A percentile compares a stretch with the other conserved stretches of the same genome.
Evolutionary conservation across 495 filamentous ascomycete species (phyloP).

Genomic region (Mytilinidion resinicola): DNA sequence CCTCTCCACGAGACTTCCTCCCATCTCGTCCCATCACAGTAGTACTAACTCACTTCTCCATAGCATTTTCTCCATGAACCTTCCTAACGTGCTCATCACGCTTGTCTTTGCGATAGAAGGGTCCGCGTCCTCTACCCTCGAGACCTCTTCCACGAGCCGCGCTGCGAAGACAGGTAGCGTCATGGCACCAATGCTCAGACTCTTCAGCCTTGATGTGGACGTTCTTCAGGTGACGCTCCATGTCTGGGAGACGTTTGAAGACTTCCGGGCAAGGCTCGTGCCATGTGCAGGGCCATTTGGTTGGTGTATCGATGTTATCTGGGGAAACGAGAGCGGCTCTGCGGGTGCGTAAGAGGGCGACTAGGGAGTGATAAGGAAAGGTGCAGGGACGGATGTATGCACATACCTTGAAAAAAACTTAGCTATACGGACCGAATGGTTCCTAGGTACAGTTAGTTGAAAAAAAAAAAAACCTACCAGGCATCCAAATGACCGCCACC

Average conservation of each 20-base stretch:
- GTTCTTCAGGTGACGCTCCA: neutral
- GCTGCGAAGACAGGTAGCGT: neutral
- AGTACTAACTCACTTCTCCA: no score
- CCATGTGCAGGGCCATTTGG: neutral
- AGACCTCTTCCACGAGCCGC: neutral
- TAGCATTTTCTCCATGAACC: neutral
- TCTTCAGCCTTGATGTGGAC: neutral
- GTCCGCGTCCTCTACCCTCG: neutral
- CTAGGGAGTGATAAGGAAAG: no score
- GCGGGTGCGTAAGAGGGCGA: no score
- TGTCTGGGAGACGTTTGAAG: neutral
- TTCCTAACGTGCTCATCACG: conserved; percentile 1
- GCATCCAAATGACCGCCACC: neutral
- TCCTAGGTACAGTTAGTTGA: no score
- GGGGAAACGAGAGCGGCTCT: no score
- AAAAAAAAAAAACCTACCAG: neutral
- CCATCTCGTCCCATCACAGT: no score
- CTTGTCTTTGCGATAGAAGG: neutral
- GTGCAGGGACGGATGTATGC: no score
- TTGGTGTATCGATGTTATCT: neutral
- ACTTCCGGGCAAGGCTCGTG: neutral
- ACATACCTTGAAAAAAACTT: no score
- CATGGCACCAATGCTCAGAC: neutral
- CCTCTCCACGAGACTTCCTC: no score
- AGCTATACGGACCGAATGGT: no score